Conservation (phyloP, 1,139 yeast genomes). For the Cylindricascospora bacillispora region DNA sequence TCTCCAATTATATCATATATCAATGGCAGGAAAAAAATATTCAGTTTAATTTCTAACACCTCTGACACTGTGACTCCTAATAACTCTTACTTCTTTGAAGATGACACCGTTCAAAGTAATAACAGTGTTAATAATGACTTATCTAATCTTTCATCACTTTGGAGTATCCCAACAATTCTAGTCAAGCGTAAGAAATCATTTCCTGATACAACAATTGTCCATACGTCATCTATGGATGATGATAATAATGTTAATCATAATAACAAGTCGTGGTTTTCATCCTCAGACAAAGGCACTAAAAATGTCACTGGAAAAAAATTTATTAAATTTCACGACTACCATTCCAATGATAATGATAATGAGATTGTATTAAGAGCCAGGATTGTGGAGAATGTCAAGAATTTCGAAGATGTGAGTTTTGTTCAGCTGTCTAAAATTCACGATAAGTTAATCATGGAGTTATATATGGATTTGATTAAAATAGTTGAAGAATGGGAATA, state of each 20-base stretch:
- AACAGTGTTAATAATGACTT: constrained; percentile 1
- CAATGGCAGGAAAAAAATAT: constrained; percentile 31
- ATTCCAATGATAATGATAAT: constrained; percentile 31
- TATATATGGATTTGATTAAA: constrained; percentile 43
- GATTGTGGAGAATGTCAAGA: constrained; percentile 46
- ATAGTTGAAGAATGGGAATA: constrained; percentile 37
- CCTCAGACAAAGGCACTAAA: constrained; percentile 8
- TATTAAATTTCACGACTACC: constrained; percentile 25
- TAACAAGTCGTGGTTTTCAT: constrained; percentile 1
- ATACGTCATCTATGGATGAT: constrained; percentile 1
- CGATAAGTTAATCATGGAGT: constrained; percentile 44
- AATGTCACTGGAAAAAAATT: constrained; percentile 12
- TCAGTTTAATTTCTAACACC: constrained; percentile 16
- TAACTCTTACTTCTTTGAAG: constrained; percentile 8
- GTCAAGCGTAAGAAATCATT: constrained; percentile 19
- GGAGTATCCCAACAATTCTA: constrained; percentile 25
- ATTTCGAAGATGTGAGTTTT: constrained; percentile 36
- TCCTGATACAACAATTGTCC: constrained; percentile 18
- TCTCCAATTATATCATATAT: constrained; percentile 49
- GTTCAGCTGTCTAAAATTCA: constrained; percentile 39
- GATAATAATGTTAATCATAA: constrained; percentile 6
- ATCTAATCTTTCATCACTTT: constrained; percentile 6
- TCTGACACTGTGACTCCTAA: constrained; percentile 8
- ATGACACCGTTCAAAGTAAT: constrained; percentile 3
- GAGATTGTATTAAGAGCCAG: constrained; percentile 31